These are phyloP conservation scores for Trichosanthes truncata DNA, from an alignment of 306 rosid species.

Conservation along the genomic window DNA sequence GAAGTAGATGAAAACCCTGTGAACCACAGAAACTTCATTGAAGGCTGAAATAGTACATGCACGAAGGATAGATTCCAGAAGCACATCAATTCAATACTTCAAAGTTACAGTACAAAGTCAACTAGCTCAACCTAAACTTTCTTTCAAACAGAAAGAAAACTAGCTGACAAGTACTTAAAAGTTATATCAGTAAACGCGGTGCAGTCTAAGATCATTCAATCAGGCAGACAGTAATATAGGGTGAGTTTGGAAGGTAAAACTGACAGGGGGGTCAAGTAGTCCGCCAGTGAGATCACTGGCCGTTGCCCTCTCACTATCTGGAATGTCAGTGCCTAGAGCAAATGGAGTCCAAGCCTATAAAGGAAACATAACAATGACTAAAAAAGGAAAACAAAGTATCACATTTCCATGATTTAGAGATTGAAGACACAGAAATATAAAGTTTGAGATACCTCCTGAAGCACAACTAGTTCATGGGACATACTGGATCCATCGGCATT, in stretches of 20 bases:
- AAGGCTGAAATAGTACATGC: background rate
- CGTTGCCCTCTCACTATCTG: slow-evolving; percentile 22
- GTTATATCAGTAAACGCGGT: background rate
- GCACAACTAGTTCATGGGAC: slow-evolving; percentile 32
- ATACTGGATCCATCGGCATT: slow-evolving; percentile 15
- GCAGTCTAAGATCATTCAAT: background rate
- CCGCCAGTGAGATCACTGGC: slow-evolving; percentile 20
- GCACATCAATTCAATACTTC: background rate
- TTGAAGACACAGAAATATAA: background rate
- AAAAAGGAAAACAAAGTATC: background rate
- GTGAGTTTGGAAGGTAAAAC: slow-evolving; percentile 31
- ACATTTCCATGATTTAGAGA: background rate
- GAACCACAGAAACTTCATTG: slow-evolving; percentile 1
- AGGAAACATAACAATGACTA: slow-evolving; percentile 12
- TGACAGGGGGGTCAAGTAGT: slow-evolving; percentile 54
- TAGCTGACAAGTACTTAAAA: background rate
- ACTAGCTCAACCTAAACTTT: background rate
- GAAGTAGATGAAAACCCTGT: slow-evolving; percentile 55
- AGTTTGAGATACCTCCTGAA: slow-evolving; percentile 45
- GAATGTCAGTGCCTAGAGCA: slow-evolving; percentile 23
- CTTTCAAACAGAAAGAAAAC: background rate
- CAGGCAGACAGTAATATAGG: slow-evolving; percentile 3
- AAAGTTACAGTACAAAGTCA: background rate
- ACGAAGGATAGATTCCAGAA: background rate
- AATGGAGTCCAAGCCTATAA: slow-evolving; percentile 68